Evolutionary conservation across 768 basidiomycete genomes (phyloP), one percentile per base, ranked within the genome.

Genomic region (Solioccasus polychromus): DNA sequence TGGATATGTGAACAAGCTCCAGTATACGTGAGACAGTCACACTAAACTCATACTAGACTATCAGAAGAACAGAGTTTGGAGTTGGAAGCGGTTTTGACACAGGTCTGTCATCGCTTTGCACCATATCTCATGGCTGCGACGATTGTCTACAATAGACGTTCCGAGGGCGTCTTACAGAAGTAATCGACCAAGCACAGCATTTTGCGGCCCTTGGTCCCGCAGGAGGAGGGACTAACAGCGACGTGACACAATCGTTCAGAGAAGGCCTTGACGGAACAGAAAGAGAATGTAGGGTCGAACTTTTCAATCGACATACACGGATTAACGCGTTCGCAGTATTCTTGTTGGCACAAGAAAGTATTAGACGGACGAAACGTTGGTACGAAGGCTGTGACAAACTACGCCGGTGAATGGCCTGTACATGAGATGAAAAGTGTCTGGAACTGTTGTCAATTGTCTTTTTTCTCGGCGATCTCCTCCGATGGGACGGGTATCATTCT

Each of bases 181-280:
- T 83, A 37, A 80, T 87, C 50, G 91, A 88, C 66, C 91, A 92
- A 66, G 89, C 91, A 1, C 90, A 92, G 55, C 88, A 93, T 58
- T 92, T 92, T 66, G 89, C 83, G 28, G 75, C 80, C 0, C 64
- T 86, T 15, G 86, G 83, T 22, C 74, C 78, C 34, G 72, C 73
- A n/a, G 77, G 78, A 19, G 69, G 69, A 10, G 75, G 77, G 3
- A 70, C 77, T 4, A 69, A 72, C 7, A 79, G 75, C 12, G 83
- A 85, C 51, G 61, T 70, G 2, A 80, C 88, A 6, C 84, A 87
- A 52, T 70, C 78, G 11, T 97, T 97, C 59, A 74, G 91, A 53
- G 93, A 95, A 63, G 94, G 93, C 2, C 77, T 97, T 48, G 93
- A 97, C 44, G 82, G 79, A n/a, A 90, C 89, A 12, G 93, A 97